Conservation (phyloP, 192 early-diverging fungal genomes). For the Chytriomyces confervae region DNA sequence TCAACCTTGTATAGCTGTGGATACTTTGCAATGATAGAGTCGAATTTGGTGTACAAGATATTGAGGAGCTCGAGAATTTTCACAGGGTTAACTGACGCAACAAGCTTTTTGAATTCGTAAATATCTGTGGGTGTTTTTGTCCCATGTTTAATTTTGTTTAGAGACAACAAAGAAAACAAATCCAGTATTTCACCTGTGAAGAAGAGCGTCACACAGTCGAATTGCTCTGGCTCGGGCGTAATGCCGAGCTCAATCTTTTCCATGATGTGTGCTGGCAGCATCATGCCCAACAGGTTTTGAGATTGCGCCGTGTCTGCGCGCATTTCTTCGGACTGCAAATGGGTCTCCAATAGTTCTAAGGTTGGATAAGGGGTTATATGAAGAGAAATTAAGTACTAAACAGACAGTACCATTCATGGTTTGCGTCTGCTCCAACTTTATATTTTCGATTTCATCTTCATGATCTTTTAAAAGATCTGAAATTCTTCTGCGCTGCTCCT, state of each 20-base stretch:
- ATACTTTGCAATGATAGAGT: conserved; percentile 29
- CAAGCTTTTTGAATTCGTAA: conserved; percentile 34
- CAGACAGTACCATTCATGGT: conserved; percentile 18
- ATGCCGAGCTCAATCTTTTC: conserved; percentile 34
- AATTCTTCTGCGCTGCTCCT: conserved; percentile 17
- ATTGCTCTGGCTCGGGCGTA: conserved; percentile 30
- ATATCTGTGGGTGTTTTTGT: neutral
- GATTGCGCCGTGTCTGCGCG: conserved; percentile 30
- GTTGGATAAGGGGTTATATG: neutral
- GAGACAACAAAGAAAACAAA: neutral
- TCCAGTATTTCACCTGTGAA: conserved; percentile 26
- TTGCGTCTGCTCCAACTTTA: conserved; percentile 18
- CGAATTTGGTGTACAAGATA: conserved; percentile 32
- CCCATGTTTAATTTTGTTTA: no score
- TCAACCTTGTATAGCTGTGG: conserved; percentile 34
- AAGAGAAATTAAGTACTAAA: neutral
- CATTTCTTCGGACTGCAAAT: conserved; percentile 33
- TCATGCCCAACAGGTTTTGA: conserved; percentile 38
- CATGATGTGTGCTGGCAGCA: conserved; percentile 42
- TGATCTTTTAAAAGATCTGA: conserved; percentile 24
- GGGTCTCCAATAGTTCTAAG: conserved; percentile 34
- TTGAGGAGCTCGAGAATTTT: conserved; percentile 38
- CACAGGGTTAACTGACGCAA: conserved; percentile 7
- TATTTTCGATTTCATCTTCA: conserved; percentile 21
- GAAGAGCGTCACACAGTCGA: conserved; percentile 34